Percentiles rank a stretch among this genome's conserved stretches.
These are phyloP conservation scores for Claviceps fusiformis DNA, from an alignment of 2,329 filamentous ascomycete genomes.

Conservation along the genomic window DNA sequence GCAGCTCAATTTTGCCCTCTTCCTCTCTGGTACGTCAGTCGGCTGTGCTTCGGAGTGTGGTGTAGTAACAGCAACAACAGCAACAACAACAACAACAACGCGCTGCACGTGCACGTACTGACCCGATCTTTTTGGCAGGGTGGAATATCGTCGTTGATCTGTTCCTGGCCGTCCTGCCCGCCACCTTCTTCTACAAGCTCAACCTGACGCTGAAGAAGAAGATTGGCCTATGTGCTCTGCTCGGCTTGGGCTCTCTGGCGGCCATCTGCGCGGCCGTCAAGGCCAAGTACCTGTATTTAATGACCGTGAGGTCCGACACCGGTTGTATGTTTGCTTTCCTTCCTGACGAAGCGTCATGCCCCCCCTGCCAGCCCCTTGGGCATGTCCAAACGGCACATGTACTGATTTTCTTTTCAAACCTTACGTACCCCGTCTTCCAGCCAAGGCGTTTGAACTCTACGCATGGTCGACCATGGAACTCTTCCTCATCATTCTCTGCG, in stretches of 20 bases:
- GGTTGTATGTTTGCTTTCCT: constrained; percentile 3
- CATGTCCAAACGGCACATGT: too few relatives aligned
- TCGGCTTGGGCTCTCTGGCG: neutral
- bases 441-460: constrained; percentile 1
- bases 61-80: too few relatives aligned
- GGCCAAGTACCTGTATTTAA: neutral
- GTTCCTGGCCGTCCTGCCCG: constrained; percentile 2
- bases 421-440: neutral
- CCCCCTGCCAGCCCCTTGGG: too few relatives aligned
- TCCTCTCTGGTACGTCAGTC: constrained; percentile 1
- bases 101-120: too few relatives aligned
- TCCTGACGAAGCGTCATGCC: too few relatives aligned
- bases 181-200: constrained; percentile 3
- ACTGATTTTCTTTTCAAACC: too few relatives aligned
- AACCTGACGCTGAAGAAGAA: constrained; percentile 1
- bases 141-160: constrained; percentile 5
- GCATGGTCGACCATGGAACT: constrained; percentile 4
- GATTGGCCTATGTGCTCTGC: neutral
- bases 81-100: too few relatives aligned
- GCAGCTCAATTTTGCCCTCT: neutral
- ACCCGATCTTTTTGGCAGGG: neutral
- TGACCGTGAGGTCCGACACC: neutral
- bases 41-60: too few relatives aligned
- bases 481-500: constrained; percentile 5
- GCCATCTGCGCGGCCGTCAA: constrained; percentile 3